Percentiles rank a stretch among this genome's conserved stretches.
Conservation (phyloP, 2,329 filamentous ascomycete genomes). For the Fusarium nurragi region DNA sequence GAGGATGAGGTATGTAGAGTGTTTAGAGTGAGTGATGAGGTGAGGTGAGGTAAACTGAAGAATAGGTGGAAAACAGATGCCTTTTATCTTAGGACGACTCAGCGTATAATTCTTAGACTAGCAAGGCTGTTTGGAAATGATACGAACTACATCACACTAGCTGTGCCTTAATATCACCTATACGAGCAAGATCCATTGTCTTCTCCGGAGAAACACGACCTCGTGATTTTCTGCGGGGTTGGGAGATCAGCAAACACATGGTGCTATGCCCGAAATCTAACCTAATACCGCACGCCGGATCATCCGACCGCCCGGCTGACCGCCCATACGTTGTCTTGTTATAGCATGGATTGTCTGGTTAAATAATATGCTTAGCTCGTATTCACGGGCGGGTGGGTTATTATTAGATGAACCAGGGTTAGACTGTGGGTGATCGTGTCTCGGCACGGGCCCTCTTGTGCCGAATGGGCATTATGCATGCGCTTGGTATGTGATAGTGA, state of each 20-base stretch:
- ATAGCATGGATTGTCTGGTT: neutral
- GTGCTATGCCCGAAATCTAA: neutral
- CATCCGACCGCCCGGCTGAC: neutral
- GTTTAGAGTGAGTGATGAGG: neutral
- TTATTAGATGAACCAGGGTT: constrained; percentile 5
- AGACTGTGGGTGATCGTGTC: constrained; percentile 1
- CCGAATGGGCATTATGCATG: neutral
- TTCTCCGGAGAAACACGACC: constrained; percentile 1
- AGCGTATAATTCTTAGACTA: neutral
- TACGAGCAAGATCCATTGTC: constrained; percentile 6
- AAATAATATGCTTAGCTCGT: constrained; percentile 18
- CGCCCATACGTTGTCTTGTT: neutral
- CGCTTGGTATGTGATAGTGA: neutral
- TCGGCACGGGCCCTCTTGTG: neutral
- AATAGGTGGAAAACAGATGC: constrained; percentile 7
- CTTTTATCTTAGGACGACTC: neutral
- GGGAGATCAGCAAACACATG: neutral
- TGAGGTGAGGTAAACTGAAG: neutral
- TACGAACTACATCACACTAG: constrained; percentile 20
- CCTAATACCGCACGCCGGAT: neutral
- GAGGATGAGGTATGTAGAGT: neutral
- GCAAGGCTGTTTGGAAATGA: neutral
- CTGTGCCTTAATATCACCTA: constrained; percentile 8
- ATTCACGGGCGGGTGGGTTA: constrained; percentile 2
- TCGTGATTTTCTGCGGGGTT: constrained; percentile 12